Evolutionary conservation across 805 yeast species (phyloP).

Genomic region (Priceomyces melissophilus): DNA sequence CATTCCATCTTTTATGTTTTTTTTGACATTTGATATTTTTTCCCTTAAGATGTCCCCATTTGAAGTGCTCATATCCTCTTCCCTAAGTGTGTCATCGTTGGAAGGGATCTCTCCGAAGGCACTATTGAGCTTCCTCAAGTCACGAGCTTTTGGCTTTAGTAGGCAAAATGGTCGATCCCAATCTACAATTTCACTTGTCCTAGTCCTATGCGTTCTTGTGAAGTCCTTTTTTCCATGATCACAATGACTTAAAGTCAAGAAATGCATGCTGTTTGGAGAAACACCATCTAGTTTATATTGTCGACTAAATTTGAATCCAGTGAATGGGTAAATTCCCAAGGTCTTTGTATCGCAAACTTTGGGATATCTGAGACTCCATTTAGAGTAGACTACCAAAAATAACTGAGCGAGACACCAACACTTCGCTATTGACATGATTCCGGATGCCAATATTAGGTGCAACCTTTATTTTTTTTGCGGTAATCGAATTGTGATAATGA

Average conservation of each 20-base stretch:
- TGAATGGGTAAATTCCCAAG: conserved; percentile 33
- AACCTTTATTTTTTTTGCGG: neutral
- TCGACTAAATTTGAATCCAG: conserved; percentile 56
- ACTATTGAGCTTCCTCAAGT: neutral
- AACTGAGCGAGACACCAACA: neutral
- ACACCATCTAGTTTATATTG: conserved; percentile 41
- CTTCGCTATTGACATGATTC: too few species aligned
- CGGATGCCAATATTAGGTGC: too few species aligned
- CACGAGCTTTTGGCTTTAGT: conserved; percentile 25
- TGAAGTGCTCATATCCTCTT: neutral
- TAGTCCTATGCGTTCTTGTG: conserved; percentile 33
- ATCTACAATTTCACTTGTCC: conserved; percentile 34
- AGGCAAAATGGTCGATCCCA: conserved; percentile 51
- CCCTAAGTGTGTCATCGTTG: neutral
- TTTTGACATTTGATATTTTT: neutral
- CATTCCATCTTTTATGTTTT: neutral
- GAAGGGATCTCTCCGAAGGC: neutral
- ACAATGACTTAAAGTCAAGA: conserved; percentile 50
- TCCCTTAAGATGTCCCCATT: neutral
- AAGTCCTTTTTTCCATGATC: conserved; percentile 45
- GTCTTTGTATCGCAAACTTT: conserved; percentile 34
- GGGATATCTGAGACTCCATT: conserved; percentile 24
- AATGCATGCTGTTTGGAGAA: conserved; percentile 37
- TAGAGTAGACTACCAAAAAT: neutral
- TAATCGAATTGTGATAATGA: neutral